These are phyloP conservation scores for Lasiodiplodia hormozganensis DNA, from an alignment of 2,329 filamentous ascomycete species.

Conservation along the genomic window DNA sequence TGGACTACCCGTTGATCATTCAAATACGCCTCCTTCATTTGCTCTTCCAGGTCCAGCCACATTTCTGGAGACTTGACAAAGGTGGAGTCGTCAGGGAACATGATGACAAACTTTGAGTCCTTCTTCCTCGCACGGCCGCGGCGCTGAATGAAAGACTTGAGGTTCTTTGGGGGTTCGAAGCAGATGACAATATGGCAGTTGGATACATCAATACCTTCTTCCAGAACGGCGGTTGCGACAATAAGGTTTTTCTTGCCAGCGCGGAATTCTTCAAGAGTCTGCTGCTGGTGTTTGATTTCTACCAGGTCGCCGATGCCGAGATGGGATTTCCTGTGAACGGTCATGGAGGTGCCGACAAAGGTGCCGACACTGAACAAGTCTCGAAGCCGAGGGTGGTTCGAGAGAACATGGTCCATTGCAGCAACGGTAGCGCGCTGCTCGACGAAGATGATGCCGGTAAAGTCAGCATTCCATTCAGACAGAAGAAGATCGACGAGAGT, in stretches of 20 bases:
- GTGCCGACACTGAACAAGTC: conserved; percentile 51
- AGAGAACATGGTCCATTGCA: conserved; percentile 49
- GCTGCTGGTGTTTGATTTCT: conserved; percentile 55
- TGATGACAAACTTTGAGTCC: conserved; percentile 61
- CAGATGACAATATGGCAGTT: conserved; percentile 70
- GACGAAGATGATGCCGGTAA: conserved; percentile 46
- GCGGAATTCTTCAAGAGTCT: conserved; percentile 62
- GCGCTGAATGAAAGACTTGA: conserved; percentile 71
- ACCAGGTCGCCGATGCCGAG: conserved; percentile 55
- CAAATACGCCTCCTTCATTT: conserved; percentile 75
- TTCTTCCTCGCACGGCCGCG: conserved; percentile 67
- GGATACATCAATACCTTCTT: conserved; percentile 68
- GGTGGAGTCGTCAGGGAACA: conserved; percentile 40
- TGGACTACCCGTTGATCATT: conserved; percentile 64
- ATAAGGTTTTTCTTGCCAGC: conserved; percentile 63
- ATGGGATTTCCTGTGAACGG: conserved; percentile 48
- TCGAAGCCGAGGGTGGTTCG: conserved; percentile 39
- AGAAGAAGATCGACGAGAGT: conserved; percentile 46
- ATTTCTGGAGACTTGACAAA: conserved; percentile 42
- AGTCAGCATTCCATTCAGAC: conserved; percentile 39
- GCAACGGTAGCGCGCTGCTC: conserved; percentile 47
- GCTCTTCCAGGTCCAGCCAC: conserved; percentile 72
- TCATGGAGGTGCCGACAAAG: conserved; percentile 59
- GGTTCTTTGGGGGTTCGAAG: conserved; percentile 66
- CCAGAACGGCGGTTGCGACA: conserved; percentile 63